Evolutionary conservation across 208 protist species (phyloP).

Genomic region (Acanthamoeba castellanii): DNA sequence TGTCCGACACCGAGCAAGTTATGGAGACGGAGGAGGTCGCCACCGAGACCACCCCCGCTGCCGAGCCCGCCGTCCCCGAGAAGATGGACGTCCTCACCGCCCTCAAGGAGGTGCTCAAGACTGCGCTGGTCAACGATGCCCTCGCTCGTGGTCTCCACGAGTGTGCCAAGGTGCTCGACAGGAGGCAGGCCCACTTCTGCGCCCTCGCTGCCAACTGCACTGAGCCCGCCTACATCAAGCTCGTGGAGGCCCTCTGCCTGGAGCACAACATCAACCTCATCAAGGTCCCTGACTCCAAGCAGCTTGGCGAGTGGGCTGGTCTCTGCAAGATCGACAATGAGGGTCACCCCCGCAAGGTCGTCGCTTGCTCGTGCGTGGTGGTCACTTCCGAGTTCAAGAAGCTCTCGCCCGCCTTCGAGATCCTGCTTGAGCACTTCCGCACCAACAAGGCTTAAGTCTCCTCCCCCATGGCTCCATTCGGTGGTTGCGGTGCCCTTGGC

Average conservation of each 20-base stretch:
- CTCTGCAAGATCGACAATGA: conserved; percentile 93
- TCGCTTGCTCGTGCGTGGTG: too few species aligned
- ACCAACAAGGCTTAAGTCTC: too few species aligned
- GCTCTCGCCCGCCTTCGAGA: too few species aligned
- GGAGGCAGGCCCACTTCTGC: conserved; percentile 89
- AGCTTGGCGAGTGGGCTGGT: conserved; percentile 93
- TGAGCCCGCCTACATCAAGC: conserved; percentile 90
- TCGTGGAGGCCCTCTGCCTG: conserved; percentile 92
- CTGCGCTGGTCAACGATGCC: conserved; percentile 87
- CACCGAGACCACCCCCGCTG: background rate
- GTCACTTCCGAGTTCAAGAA: too few species aligned
- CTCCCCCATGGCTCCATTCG: too few species aligned
- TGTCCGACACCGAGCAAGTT: too few species aligned
- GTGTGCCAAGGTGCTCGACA: conserved; percentile 89
- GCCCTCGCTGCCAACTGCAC: conserved; percentile 89
- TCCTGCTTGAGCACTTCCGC: too few species aligned
- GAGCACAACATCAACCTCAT: conserved; percentile 91
- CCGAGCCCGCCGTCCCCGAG: conserved; percentile 23
- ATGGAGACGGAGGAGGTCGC: too few species aligned
- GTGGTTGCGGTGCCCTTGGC: too few species aligned
- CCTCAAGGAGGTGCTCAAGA: conserved; percentile 92
- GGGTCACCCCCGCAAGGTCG: conserved; percentile 91
- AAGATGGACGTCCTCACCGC: conserved; percentile 82
- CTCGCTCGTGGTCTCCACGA: conserved; percentile 92
- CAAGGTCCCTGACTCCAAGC: conserved; percentile 89